phyloP scores from a whole-genome alignment of 305 asterid species.

The Fraxinus baroniana region DNA sequence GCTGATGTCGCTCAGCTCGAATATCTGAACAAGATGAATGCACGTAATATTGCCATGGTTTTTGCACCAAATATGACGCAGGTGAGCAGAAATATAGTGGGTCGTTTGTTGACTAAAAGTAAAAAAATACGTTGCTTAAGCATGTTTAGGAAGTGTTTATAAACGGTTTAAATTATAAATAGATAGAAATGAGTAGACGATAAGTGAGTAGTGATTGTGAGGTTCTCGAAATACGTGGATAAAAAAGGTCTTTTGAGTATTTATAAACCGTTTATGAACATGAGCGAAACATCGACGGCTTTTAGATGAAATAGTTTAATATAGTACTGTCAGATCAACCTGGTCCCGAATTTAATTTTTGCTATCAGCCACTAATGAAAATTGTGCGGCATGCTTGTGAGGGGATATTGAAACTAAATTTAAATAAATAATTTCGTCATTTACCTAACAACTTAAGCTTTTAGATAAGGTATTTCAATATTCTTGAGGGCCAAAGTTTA shows the following conservation, averaged over 20 bases:
- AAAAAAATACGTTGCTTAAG: background rate
- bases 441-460: background rate
- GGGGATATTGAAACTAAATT: background rate
- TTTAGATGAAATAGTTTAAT: background rate
- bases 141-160: background rate
- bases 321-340: background rate
- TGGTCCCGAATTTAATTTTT: background rate
- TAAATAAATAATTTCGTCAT: background rate
- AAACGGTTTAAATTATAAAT: too few species aligned
- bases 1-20: constrained; percentile 52
- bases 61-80: constrained; percentile 60
- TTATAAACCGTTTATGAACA: too few species aligned
- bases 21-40: constrained; percentile 50
- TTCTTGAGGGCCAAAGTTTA: background rate
- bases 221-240: background rate
- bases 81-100: constrained; percentile 21
- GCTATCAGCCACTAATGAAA: background rate
- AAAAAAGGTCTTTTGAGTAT: too few species aligned
- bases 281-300: too few species aligned
- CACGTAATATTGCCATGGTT: constrained; percentile 54
- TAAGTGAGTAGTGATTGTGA: too few species aligned
- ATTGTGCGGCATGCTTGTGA: background rate
- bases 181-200: background rate
- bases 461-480: background rate
- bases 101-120: background rate